These are phyloP conservation scores for Saccharomyces paradoxus DNA, from an alignment of 805 yeast species.

Conservation along the genomic window DNA sequence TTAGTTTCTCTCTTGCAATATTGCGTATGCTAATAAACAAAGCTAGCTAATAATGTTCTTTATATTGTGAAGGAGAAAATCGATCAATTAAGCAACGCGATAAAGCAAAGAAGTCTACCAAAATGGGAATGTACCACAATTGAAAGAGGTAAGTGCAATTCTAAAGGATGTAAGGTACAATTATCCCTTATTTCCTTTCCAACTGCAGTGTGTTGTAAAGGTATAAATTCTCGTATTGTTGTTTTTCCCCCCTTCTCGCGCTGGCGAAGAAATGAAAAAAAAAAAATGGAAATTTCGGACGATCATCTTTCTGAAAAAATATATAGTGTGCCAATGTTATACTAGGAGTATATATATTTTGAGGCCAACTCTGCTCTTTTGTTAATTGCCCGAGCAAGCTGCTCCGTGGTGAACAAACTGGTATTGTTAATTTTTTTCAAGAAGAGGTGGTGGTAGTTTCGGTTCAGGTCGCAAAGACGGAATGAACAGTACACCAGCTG, in stretches of 20 bases:
- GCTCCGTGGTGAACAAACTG: slow-evolving; percentile 16
- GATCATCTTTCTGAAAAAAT: background rate
- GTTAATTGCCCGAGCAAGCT: slow-evolving; percentile 20
- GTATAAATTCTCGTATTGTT: background rate
- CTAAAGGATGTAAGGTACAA: background rate
- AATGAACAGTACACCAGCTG: slow-evolving; percentile 88
- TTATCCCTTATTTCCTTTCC: background rate
- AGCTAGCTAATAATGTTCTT: background rate
- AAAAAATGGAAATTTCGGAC: background rate
- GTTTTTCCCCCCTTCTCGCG: background rate
- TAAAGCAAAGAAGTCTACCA: background rate
- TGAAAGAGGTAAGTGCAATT: background rate
- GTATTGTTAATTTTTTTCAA: slow-evolving; percentile 23
- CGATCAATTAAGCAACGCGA: background rate
- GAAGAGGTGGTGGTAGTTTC: slow-evolving; percentile 27
- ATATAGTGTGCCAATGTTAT: background rate
- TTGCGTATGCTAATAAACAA: background rate
- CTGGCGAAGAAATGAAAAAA: background rate
- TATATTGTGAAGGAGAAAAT: background rate
- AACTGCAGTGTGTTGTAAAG: background rate
- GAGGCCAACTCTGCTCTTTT: slow-evolving; percentile 29
- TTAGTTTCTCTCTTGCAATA: background rate
- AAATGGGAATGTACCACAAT: background rate
- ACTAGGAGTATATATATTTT: slow-evolving; percentile 10
- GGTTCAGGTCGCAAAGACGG: slow-evolving; percentile 46